Base-by-base conservation (phyloP, 371 early-diverging fungal genomes). In the Rhizopus arrhizus region DNA sequence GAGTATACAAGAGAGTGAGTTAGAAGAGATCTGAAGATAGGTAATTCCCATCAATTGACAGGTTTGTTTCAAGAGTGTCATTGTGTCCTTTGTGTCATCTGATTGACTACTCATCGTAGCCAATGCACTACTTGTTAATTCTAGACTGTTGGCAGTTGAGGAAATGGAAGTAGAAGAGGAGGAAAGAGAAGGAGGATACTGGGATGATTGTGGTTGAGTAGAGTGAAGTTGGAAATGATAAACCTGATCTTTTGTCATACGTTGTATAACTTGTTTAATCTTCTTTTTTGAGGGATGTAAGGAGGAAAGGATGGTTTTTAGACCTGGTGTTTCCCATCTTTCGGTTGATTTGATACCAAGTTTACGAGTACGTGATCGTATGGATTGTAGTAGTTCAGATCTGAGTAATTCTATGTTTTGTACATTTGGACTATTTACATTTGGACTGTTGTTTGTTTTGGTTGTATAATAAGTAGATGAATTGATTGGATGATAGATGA, bases 11-110 rank as follows among this genome's bases (percentile, higher is more conserved):
- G 61, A 45, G 0, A 78, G 61, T 1, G 62, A 66, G 4, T 50
- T 52, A 15, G 65, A 56, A 1, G 59, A 58, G 34, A 69, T 68
- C 38, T 75, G 72, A 0, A 71, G 33, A 51, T 75, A 78, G 5
- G 72, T 69, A 15, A 78, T 72, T 2, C 78, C 78, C 75, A 78
- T 73, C 9, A 78, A 57, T 46, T 78, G 75, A 33, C 75, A 78
- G 0, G 74, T 72, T 32, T 65, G 63, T 53, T 68, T 69, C 6
- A 75, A 35, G 5, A 78, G 35, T 1, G 48, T 40, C 70, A 77
- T 72, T 10, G 66, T 35, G 31, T 76, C 77, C 38, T 60, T 70
- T 45, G 40, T 55, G 12, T 62, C 50, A 9, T 43, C n/a, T 3
- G 22, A n/a, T 16, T 65, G 54, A 31, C 46, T 36, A 6, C 66